Base-by-base conservation (phyloP, 139 green algal species). In the Tetratostichococcus sp. region DNA sequence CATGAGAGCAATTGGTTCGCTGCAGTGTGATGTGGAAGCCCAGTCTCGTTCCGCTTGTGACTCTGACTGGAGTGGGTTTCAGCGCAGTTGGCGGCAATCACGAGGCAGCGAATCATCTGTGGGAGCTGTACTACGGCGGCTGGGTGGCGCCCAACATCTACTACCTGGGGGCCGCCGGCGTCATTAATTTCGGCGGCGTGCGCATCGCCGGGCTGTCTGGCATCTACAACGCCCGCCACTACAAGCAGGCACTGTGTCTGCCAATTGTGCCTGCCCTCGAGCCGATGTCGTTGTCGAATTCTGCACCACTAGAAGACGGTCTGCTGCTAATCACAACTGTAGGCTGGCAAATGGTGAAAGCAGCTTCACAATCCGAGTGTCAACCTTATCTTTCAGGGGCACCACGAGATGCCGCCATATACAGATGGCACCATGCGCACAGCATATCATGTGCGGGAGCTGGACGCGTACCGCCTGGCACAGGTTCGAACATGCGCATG, bases 91-190 rank as follows among this genome's bases (percentile, higher is more conserved):
- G 96, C 35, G 96, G 96, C 67, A 99, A 99, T 82, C 96, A 99
- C 79, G 96, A 99, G 83, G 96, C 94, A 0, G 80, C 87, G 59
- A 97, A 97, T 85, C 85, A 99, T 81, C 79, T 99, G 43, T 94
- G 89, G 87, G 96, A 99, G 84, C 88, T 99, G 43, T 95, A 93
- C 85, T 91, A 97, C 77, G 96, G 96, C 30, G 96, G 96, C 35
- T 99, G 91, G 92, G 96, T 88, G 1, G 95, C 95, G 0, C 93
- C 91, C 30, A 95, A 97, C 78, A 97, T 99, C 70, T 98, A 91
- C 73, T 99, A 94, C 86, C 39, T 99, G 65, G 96, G 96, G 0
- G 91, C 93, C 71, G 84, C 95, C 19, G 95, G 95, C 16, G 89
- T 93, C 17, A 81, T 98, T 32, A 78, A 78, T 30, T 98, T 98